phyloP scores from a whole-genome alignment of 768 basidiomycete genomes.

The Mycena pura region DNA sequence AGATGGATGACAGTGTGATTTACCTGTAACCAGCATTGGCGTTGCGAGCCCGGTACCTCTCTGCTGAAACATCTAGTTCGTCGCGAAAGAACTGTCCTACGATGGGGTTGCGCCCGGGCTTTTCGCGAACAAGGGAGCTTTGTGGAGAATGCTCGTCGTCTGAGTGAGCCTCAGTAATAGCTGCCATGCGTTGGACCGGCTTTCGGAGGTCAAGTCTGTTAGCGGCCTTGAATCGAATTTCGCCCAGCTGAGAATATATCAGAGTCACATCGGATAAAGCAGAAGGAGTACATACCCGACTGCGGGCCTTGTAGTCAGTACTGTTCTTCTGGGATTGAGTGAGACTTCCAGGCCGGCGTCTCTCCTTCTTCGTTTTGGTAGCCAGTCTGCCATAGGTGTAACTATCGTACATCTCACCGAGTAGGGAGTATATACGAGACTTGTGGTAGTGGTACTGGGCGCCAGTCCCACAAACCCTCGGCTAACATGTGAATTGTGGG shows the following conservation, averaged over 20 bases:
- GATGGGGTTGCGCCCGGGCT: not conserved
- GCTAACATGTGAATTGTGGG: too few relatives aligned
- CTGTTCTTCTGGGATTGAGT: not conserved
- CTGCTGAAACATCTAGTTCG: not conserved
- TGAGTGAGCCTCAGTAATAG: not conserved
- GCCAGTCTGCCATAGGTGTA: constrained; percentile 4
- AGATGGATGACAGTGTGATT: not conserved
- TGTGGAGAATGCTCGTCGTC: not conserved
- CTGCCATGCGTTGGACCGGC: not conserved
- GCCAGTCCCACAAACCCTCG: too few relatives aligned
- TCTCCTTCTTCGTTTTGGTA: not conserved
- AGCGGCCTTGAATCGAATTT: not conserved
- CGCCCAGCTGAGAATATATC: not conserved
- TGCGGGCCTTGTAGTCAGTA: not conserved
- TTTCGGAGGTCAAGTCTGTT: not conserved
- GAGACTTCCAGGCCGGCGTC: not conserved
- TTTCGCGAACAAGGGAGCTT: not conserved
- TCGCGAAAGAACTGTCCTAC: not conserved
- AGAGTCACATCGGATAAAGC: not conserved
- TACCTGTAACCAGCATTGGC: not conserved
- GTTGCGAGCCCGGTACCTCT: not conserved
- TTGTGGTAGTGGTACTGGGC: too few relatives aligned
- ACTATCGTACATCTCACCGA: constrained; percentile 2
- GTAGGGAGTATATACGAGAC: too few relatives aligned
- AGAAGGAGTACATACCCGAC: not conserved